Evolutionary conservation across 2,329 filamentous ascomycete species (phyloP), one percentile per base, ranked within the genome.

Genomic region (Colletotrichum caudatum): DNA sequence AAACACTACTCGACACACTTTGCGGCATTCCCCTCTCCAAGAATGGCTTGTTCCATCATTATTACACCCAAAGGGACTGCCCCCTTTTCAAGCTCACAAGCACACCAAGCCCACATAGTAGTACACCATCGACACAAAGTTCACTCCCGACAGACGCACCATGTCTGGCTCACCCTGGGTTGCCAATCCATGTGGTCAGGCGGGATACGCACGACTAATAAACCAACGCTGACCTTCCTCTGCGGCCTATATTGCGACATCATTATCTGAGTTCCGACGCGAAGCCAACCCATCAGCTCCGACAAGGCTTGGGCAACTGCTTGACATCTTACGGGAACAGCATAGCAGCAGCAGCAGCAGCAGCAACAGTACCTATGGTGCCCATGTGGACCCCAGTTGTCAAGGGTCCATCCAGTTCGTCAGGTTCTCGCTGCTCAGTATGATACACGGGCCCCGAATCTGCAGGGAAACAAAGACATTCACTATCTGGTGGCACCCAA

Each of bases 1-100:
- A 72, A 72, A 72, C 69, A 64, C 66, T 20, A 69, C 59, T 64
- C 66, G 66, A 72, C 65, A 72, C 65, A 72, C 69, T 72, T 64
- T 64, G 48, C 54, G 62, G 64, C 59, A 69, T 72, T 69, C 66
- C 69, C 66, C 69, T 72, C 65, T 48, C 41, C 44, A 51, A 41
- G 41, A 61, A 65, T 72, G 66, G 60, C 65, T 72, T 72, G 69
- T 72, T 48, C 69, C 48, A 69, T 72, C 65, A 69, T 69, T 46
- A 56, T 65, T 48, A 67, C 57, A 64, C 54, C 59, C 50, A 51
- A 39, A 39, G 41, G 41, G 51, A 69, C 60, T 53, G 65, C 56
- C 58, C 60, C 44, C 64, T 18, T 3, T 29, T 14, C 37, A 61
- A 51, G 26, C 14, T 33, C 7, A 54, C 58, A 41, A 69, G 59